Evolutionary conservation across 192 early-diverging fungal species (phyloP).

Genomic region (Linnemannia exigua): DNA sequence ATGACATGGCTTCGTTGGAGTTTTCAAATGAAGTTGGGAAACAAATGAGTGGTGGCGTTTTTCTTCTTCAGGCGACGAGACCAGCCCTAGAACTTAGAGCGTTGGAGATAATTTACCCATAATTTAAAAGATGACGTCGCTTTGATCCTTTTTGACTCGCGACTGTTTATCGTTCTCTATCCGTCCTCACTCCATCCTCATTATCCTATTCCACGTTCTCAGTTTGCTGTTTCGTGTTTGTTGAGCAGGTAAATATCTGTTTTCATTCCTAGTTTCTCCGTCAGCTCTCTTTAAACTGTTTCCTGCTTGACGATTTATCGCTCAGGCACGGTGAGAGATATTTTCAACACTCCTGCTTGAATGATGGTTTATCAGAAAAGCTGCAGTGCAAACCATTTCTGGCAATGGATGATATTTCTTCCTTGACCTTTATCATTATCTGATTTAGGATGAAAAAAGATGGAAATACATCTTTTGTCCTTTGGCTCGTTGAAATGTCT

Average conservation of each 20-base stretch:
- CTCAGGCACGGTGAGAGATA: slow-evolving; percentile 25
- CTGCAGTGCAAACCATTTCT: slow-evolving; percentile 28
- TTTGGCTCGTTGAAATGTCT: slow-evolving; percentile 23
- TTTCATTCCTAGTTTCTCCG: slow-evolving; percentile 14
- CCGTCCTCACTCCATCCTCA: neutral
- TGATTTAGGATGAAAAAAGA: slow-evolving; percentile 36
- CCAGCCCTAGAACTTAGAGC: too few relatives aligned
- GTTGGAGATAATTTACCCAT: too few relatives aligned
- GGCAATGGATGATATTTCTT: slow-evolving; percentile 23
- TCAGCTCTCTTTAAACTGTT: slow-evolving; percentile 33
- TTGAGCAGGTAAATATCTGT: slow-evolving; percentile 29
- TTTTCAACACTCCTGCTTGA: slow-evolving; percentile 34
- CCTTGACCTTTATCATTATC: slow-evolving; percentile 35
- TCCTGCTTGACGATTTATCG: slow-evolving; percentile 21
- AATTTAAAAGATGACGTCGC: too few relatives aligned
- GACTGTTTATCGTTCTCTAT: slow-evolving; percentile 1
- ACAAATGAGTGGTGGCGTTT: slow-evolving; percentile 27
- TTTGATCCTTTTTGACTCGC: too few relatives aligned
- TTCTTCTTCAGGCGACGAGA: neutral
- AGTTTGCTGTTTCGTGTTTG: slow-evolving; percentile 10
- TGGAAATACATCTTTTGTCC: slow-evolving; percentile 20
- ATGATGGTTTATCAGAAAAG: slow-evolving; percentile 37
- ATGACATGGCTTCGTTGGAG: slow-evolving; percentile 6
- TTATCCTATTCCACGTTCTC: too few relatives aligned
- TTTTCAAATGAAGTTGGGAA: neutral